Conservation (phyloP, 2,329 filamentous ascomycete genomes). For the Pseudogymnoascus sp. region DNA sequence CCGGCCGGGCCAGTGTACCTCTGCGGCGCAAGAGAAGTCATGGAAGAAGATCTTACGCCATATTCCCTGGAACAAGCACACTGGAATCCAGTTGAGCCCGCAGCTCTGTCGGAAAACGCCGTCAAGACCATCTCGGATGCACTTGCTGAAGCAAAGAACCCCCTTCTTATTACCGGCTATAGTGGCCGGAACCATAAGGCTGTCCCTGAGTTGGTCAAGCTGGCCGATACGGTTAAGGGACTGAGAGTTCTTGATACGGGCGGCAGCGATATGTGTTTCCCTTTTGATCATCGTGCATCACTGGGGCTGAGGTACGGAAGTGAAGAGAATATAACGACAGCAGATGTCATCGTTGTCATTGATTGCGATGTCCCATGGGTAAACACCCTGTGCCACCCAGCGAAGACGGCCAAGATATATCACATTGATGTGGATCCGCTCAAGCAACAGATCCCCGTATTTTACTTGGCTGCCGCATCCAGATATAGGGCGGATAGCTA, state of each 20-base stretch:
- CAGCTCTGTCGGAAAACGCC: constrained; percentile 46
- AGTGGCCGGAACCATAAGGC: constrained; percentile 59
- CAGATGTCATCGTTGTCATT: constrained; percentile 77
- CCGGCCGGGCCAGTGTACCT: constrained; percentile 65
- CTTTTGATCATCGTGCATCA: constrained; percentile 59
- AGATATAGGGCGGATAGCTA: constrained; percentile 60
- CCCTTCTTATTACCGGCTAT: constrained; percentile 65
- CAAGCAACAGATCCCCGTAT: constrained; percentile 65
- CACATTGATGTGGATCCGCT: constrained; percentile 59
- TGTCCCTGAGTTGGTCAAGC: constrained; percentile 52
- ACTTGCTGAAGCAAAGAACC: constrained; percentile 55
- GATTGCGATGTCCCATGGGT: constrained; percentile 92
- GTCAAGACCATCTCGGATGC: constrained; percentile 53
- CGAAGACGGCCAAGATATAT: constrained; percentile 45
- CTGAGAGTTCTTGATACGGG: constrained; percentile 67
- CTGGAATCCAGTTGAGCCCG: constrained; percentile 53
- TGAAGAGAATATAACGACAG: constrained; percentile 63
- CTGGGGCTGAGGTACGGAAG: constrained; percentile 65
- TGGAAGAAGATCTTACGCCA: constrained; percentile 61
- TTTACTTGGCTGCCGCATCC: constrained; percentile 58
- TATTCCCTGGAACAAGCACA: constrained; percentile 49
- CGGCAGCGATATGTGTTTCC: constrained; percentile 76
- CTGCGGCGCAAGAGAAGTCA: constrained; percentile 56
- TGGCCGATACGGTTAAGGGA: constrained; percentile 61
- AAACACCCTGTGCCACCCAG: constrained; percentile 59